phyloP scores from a whole-genome alignment of 2,329 filamentous ascomycete genomes.

The Aspergillus pseudoterreus region DNA sequence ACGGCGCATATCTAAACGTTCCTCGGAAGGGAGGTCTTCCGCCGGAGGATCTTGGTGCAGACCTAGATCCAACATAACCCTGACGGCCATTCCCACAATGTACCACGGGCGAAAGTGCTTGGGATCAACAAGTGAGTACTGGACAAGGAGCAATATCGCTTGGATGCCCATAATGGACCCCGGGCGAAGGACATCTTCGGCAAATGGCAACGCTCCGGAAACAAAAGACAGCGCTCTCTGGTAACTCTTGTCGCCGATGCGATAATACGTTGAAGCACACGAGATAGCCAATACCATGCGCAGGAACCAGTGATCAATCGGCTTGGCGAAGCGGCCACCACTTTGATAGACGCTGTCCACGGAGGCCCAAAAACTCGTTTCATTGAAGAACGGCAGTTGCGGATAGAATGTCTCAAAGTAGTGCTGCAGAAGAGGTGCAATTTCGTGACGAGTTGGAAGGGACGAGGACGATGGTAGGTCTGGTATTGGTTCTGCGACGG shows the following conservation, averaged over 20 bases:
- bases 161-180: constrained; percentile 84
- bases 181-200: constrained; percentile 78
- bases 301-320: constrained; percentile 77
- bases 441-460: constrained; percentile 69
- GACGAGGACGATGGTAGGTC: constrained; percentile 47
- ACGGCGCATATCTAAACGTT: constrained; percentile 71
- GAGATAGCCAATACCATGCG: constrained; percentile 87
- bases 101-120: constrained; percentile 93
- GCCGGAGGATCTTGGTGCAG: constrained; percentile 86
- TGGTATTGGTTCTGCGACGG: constrained; percentile 69
- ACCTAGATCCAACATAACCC: constrained; percentile 83
- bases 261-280: constrained; percentile 67
- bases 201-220: constrained; percentile 67
- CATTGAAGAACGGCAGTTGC: constrained; percentile 77
- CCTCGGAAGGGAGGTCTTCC: constrained; percentile 63
- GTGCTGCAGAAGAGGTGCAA: constrained; percentile 69
- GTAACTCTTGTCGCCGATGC: constrained; percentile 61
- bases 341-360: constrained; percentile 78
- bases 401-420: constrained; percentile 81
- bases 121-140: constrained; percentile 87
- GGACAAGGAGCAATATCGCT: constrained; percentile 76
- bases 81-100: constrained; percentile 81
- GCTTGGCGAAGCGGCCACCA: constrained; percentile 58
- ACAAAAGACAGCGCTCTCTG: constrained; percentile 59
- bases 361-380: constrained; percentile 71